Evolutionary conservation across 257 asterid species (phyloP).

Genomic region (Ilex aquifolium): DNA sequence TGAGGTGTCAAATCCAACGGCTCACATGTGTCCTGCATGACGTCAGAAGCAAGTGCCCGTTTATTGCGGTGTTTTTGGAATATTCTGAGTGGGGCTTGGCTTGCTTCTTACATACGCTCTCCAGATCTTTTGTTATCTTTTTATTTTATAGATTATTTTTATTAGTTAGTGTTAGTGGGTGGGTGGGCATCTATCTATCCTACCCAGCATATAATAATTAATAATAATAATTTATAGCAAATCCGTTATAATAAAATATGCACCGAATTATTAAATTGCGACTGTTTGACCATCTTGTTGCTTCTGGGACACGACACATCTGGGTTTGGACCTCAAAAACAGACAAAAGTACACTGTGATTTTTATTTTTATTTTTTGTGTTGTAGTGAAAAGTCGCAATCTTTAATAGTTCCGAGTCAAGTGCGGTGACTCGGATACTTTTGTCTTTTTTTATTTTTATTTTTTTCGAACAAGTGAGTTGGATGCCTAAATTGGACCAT

Average conservation of each 20-base stretch:
- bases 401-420: constrained; percentile 16
- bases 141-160: too few relatives aligned
- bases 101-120: constrained; percentile 41
- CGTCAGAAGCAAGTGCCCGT: constrained; percentile 24
- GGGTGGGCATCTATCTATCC: too few relatives aligned
- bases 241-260: too few relatives aligned
- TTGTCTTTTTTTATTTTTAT: constrained; percentile 17
- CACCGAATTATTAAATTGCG: too few relatives aligned
- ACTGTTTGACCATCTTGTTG: constrained; percentile 7
- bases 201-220: too few relatives aligned
- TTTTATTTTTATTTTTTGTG: too few relatives aligned
- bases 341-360: constrained; percentile 10
- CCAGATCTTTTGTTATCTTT: too few relatives aligned
- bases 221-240: too few relatives aligned
- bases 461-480: too few relatives aligned
- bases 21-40: not conserved
- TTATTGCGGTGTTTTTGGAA: constrained; percentile 26
- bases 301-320: constrained; percentile 31
- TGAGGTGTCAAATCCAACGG: constrained; percentile 15
- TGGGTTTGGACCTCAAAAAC: constrained; percentile 10
- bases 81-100: constrained; percentile 23
- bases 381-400: constrained; percentile 17
- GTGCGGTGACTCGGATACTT: constrained; percentile 15
- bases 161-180: too few relatives aligned
- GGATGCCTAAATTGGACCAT: too few relatives aligned